phyloP scores from a whole-genome alignment of 139 green algal genomes.

The Ulvella scutata region DNA sequence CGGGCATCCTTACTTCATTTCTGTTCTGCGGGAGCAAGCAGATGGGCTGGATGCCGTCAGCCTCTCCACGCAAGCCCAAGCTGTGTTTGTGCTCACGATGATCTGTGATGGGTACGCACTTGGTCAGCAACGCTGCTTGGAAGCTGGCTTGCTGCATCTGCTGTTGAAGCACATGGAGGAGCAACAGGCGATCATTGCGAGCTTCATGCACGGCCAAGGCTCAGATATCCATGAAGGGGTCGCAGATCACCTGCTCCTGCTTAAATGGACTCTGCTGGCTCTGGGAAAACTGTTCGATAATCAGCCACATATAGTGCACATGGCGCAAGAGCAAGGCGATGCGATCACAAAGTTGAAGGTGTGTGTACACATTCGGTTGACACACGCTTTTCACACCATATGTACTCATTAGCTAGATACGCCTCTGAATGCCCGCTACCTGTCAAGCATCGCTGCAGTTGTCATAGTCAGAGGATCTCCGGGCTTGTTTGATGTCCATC shows the following conservation, averaged over 20 bases:
- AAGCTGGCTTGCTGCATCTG: slow-evolving; percentile 16
- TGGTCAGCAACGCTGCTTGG: slow-evolving; percentile 27
- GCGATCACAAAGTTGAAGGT: slow-evolving; percentile 6
- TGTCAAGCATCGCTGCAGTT: not conserved
- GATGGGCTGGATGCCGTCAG: slow-evolving; percentile 9
- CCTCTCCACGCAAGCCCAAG: slow-evolving; percentile 35
- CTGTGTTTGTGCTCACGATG: slow-evolving; percentile 84
- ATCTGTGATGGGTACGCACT: slow-evolving; percentile 67
- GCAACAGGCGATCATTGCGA: not conserved
- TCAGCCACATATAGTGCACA: slow-evolving; percentile 2
- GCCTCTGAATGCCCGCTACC: not conserved
- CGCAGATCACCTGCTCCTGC: slow-evolving; percentile 34
- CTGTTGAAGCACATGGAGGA: not conserved
- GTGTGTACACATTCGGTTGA: not conserved
- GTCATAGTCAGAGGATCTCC: slow-evolving; percentile 30
- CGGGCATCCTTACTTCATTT: slow-evolving; percentile 94
- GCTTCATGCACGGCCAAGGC: slow-evolving; percentile 1
- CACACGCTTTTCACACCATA: not conserved
- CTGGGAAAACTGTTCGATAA: slow-evolving; percentile 76
- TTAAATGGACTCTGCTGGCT: slow-evolving; percentile 84
- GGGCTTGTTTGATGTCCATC: slow-evolving; percentile 29
- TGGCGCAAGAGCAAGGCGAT: slow-evolving; percentile 15
- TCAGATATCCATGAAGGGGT: not conserved
- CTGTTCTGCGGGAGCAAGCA: slow-evolving; percentile 53
- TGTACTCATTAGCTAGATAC: not conserved